Evolutionary conservation across 495 filamentous ascomycete species (phyloP).

Genomic region (Penicillium tannophilum): DNA sequence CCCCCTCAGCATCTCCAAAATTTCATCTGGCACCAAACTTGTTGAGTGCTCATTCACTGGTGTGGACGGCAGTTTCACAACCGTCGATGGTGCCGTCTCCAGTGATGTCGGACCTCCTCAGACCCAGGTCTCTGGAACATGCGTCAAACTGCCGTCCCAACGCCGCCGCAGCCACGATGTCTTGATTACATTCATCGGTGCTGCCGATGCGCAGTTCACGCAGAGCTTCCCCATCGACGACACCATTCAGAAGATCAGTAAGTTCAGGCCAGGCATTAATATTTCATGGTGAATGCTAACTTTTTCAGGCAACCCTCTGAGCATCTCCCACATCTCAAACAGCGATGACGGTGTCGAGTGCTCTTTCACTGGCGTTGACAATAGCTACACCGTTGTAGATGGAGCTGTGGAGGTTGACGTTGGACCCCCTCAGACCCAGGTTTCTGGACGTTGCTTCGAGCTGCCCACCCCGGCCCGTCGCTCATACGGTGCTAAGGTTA

Average conservation of each 20-base stretch:
- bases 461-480: neutral
- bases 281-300: neutral
- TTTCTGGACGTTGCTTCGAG: neutral
- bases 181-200: conserved; percentile 20
- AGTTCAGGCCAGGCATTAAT: neutral
- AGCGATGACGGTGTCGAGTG: neutral
- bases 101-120: conserved; percentile 41
- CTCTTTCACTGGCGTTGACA: neutral
- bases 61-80: conserved; percentile 26
- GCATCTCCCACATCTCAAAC: neutral
- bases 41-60: conserved; percentile 28
- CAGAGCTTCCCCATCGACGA: conserved; percentile 19
- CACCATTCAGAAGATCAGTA: conserved; percentile 13
- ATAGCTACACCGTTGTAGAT: neutral
- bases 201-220: conserved; percentile 20
- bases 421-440: neutral
- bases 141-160: conserved; percentile 11
- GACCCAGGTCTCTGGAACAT: conserved; percentile 39
- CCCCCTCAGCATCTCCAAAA: conserved; percentile 28
- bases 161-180: conserved; percentile 3
- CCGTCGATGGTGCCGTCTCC: conserved; percentile 20
- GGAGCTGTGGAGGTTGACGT: neutral
- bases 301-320: neutral
- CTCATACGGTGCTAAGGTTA: neutral
- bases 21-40: conserved; percentile 21